Conservation (phyloP, 192 early-diverging fungal genomes). For the Linderina pennispora region DNA sequence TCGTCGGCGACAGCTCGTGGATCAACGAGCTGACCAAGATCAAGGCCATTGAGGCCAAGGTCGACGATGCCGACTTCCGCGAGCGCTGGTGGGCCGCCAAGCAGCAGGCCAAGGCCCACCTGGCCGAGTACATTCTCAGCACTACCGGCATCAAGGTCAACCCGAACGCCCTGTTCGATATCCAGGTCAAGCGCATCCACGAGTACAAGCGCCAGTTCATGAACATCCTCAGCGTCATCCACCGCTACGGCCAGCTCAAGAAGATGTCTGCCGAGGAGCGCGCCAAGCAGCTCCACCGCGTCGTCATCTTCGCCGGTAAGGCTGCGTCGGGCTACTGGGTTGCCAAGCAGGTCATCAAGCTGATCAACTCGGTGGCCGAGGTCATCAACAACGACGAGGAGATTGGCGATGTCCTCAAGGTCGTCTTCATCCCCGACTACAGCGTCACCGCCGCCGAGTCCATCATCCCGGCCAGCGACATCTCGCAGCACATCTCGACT, state of each 20-base stretch:
- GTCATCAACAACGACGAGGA: conserved; percentile 82
- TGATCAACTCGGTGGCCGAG: conserved; percentile 91
- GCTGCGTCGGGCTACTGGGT: conserved; percentile 97
- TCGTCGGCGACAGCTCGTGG: conserved; percentile 70
- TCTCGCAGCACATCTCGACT: conserved; percentile 99
- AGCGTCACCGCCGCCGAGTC: conserved; percentile 96
- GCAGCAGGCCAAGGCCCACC: conserved; percentile 80
- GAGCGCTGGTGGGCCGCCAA: conserved; percentile 88
- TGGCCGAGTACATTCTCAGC: conserved; percentile 76
- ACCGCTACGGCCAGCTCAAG: conserved; percentile 86
- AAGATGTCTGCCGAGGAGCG: conserved; percentile 64
- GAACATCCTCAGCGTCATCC: conserved; percentile 94
- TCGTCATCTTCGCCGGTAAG: conserved; percentile 96
- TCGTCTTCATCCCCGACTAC: conserved; percentile 98
- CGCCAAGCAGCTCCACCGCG: conserved; percentile 56
- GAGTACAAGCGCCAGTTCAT: conserved; percentile 99
- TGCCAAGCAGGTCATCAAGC: conserved; percentile 98
- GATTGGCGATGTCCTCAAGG: conserved; percentile 81
- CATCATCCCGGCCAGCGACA: conserved; percentile 95
- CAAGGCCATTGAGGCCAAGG: conserved; percentile 55
- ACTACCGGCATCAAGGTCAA: conserved; percentile 67
- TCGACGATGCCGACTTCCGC: conserved; percentile 67
- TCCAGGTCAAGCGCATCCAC: conserved; percentile 98
- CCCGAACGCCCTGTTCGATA: conserved; percentile 90
- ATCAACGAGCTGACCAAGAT: conserved; percentile 68